phyloP scores from a whole-genome alignment of 352 stramenopile species.

The Globisporangium abappressorium region DNA sequence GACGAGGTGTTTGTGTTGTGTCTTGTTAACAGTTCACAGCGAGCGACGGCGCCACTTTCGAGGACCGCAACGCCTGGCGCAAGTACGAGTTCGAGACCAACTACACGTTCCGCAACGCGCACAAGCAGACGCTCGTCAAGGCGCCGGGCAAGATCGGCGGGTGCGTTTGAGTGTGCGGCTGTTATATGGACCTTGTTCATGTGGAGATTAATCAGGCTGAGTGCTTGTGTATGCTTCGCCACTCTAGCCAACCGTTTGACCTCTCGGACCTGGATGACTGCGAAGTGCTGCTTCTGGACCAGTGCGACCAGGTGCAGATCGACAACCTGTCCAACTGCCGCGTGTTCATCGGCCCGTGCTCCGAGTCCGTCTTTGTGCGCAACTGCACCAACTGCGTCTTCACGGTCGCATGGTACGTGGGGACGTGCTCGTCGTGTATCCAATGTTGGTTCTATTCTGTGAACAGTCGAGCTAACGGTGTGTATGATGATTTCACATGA shows the following conservation, averaged over 20 bases:
- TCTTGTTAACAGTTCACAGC: slow-evolving; percentile 52
- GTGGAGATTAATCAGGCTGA: too few relatives aligned
- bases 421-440: neutral
- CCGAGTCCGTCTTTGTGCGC: slow-evolving; percentile 88
- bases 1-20: slow-evolving; percentile 11
- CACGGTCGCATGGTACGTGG: slow-evolving; percentile 76
- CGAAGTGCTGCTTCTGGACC: slow-evolving; percentile 82
- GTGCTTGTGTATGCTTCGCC: too few relatives aligned
- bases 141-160: slow-evolving; percentile 75
- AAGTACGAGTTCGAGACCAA: slow-evolving; percentile 91
- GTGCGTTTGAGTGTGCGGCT: slow-evolving; percentile 10
- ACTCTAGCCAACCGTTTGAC: slow-evolving; percentile 79
- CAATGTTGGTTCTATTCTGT: neutral
- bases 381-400: slow-evolving; percentile 90
- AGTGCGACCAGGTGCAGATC: slow-evolving; percentile 90
- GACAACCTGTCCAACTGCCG: slow-evolving; percentile 86
- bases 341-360: slow-evolving; percentile 77
- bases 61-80: slow-evolving; percentile 75
- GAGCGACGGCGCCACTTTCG: slow-evolving; percentile 87
- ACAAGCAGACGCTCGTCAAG: slow-evolving; percentile 77
- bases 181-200: too few relatives aligned
- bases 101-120: slow-evolving; percentile 90
- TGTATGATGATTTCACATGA: neutral
- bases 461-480: neutral
- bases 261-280: slow-evolving; percentile 81